Evolutionary conservation across 495 filamentous ascomycete species (phyloP), one percentile per base, ranked within the genome.

Genomic region (Aspergillus ellipticus): DNA sequence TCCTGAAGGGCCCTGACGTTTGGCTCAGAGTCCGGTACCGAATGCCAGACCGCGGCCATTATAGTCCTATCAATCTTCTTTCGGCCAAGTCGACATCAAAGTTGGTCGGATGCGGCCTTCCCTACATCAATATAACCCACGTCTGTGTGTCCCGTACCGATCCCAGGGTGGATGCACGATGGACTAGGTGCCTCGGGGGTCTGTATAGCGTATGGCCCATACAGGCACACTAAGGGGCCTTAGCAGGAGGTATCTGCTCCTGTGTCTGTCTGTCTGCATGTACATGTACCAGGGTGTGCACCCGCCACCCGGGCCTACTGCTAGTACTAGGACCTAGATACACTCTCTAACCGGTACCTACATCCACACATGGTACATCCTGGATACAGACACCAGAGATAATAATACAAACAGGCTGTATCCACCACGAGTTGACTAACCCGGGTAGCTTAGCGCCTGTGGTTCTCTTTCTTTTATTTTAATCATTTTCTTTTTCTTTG

Each of bases 1-100:
- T 42, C 53, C 42, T 48, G 29, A 48, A 55, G 42, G 42, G 53
- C 53, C 49, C 35, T 39, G 35, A 39, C 13, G 35, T n/a, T n/a
- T 39, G 35, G 35, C 13, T 39, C 35, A 39, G 13, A 39, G n/a
- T 39, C 35, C 13, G 35, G 35, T 39, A 39, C 8, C 33, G 33
- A n/a, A 35, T 35, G 11, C 33, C 8, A 28, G 24, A 45, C 42
- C 3, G 42, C 17, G 43, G 43, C 20, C 9, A 35, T 11, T 3
- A 3, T 15, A 39, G 35, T 39, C 35, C 35, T 39, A 39, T 39
- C 35, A 39, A 39, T 39, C 35, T 39, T n/a, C 35, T 9, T 2
- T 28, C 24, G 24, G 24, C 24, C 24, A 28, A 28, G 24, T 3
- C 24, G 11, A n/a, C 35, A n/a, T 13, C 13, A 39, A 9, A 39